Evolutionary conservation across 495 filamentous ascomycete genomes (phyloP), one percentile per base, ranked within the genome.

Genomic region (Annulohypoxylon nitens): DNA sequence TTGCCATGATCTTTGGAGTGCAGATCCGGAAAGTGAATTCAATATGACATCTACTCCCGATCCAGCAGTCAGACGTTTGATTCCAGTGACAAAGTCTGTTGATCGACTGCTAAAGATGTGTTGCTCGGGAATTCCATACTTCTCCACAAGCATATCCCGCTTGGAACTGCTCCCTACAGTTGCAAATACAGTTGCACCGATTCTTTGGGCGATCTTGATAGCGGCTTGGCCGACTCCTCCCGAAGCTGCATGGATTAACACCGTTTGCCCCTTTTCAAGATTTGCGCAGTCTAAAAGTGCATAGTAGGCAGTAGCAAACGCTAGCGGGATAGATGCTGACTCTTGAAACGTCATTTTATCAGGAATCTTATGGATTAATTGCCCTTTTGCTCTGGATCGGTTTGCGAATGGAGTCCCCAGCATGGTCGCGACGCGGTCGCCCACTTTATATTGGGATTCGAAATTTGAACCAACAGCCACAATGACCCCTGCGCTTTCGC

Each of bases 61-160:
- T 20, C 47, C 47, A 20, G 2, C 47, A 9, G 47, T 50, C 18
- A 50, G 1, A 6, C 47, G 16, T n/a, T 11, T 20, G 20, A 50
- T 50, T 50, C 47, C 18, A 0, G 20, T 7, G 2, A 2, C 47
- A 23, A 50, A 25, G 8, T 50, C 47, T 2, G 18, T 50, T 23
- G 47, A 23, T 23, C 18, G 47, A 25, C 47, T 50, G 18, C 47
- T 50, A 7, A 50, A 50, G 47, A 50, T 25, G 47, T 50, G 47
- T 16, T 5, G 7, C 20, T 50, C 47, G 18, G 47, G 47, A 11
- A 50, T 50, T 9, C 47, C 47, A 23, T 50, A 50, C 5, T 50
- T 50, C 14, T 50, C 18, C 47, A 50, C 3, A 1, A 50, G 47
- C 16, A 50, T 10, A 2, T 11, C 2, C 18, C 47, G 47, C 3